Evolutionary conservation across 495 filamentous ascomycete species (phyloP), one percentile per base, ranked within the genome.

Genomic region (Podospora appendiculata): DNA sequence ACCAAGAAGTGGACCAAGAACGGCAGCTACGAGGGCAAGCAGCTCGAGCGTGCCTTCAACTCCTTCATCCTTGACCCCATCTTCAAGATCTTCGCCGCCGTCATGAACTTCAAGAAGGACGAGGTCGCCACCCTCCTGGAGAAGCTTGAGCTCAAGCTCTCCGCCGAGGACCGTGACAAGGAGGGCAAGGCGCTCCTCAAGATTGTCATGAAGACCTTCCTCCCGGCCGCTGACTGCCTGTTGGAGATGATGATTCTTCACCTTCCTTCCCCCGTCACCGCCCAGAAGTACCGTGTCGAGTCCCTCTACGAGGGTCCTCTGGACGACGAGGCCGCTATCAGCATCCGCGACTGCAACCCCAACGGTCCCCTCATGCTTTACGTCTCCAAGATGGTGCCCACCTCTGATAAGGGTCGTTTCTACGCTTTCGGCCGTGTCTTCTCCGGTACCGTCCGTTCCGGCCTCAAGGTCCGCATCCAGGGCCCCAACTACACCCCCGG

Each of bases 341-440:
- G 83, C 79, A 96, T 99, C 80, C 89, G 91, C 47, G 91, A 96
- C 80, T 97, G 93, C 78, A 87, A 97, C 72, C 80, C 91, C 74
- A 95, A 93, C 80, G 93, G 82, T 66, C 89, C 91, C 64, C 93
- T 99, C 71, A 99, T 99, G 93, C 81, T 97, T 57, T 99, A 99
- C 84, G 91, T 99, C 74, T 99, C 93, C 68, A 99, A 99, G 87
- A 99, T 99, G 93, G 94, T 99, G 61, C 93, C 93, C 65, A 97
- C 93, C 57, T 92, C 90, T 67, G 93, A 99, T 70, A 97, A 96
- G 85, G 94, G 93, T 75, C 92, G 93, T 79, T 99, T 99, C 89
- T 99, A 95, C 79, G 93, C 93, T 73, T 99, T 99, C 79, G 93
- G 93, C 76, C 94, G 93, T 90, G 93, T 99, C 74, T 99, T 97